These are phyloP conservation scores for Gymnopilus dilepis DNA, from an alignment of 768 basidiomycete species.

Conservation along the genomic window DNA sequence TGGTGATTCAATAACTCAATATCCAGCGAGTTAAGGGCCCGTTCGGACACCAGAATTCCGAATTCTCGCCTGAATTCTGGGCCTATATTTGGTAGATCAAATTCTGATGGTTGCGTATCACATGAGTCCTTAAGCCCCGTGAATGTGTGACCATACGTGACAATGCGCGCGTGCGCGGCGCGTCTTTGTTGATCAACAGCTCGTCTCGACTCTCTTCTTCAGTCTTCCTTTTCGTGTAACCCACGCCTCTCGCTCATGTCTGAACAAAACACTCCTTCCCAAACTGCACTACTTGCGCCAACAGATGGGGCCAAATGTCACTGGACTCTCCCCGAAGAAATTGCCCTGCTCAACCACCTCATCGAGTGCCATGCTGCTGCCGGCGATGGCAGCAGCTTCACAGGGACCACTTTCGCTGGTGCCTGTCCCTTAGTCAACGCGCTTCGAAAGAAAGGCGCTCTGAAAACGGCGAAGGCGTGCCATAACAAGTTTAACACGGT, in stretches of 20 bases:
- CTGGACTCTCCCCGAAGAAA: not conserved
- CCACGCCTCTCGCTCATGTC: not conserved
- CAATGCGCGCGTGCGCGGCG: not conserved
- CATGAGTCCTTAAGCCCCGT: conserved; percentile 4
- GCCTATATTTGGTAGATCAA: conserved; percentile 10
- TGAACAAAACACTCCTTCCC: too few relatives aligned
- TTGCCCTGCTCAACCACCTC: not conserved
- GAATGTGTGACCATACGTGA: conserved; percentile 13
- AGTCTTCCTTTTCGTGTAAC: not conserved
- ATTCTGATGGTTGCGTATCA: not conserved
- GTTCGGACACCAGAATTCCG: conserved; percentile 1
- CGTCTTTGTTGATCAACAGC: conserved; percentile 10
- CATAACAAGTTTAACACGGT: conserved; percentile 27
- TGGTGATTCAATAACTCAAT: too few relatives aligned
- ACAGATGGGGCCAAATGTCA: not conserved
- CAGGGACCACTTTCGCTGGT: conserved; percentile 21
- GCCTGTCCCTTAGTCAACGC: conserved; percentile 11
- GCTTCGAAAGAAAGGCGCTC: conserved; percentile 17
- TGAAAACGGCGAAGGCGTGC: conserved; percentile 24
- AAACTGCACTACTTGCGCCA: not conserved
- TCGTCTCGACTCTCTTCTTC: too few relatives aligned
- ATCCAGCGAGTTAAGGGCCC: too few relatives aligned
- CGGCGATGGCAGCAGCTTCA: conserved; percentile 31
- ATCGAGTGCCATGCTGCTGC: conserved; percentile 11
- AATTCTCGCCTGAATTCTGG: not conserved